These are phyloP conservation scores for Pythium biforme DNA, from an alignment of 352 stramenopile species.

Conservation along the genomic window DNA sequence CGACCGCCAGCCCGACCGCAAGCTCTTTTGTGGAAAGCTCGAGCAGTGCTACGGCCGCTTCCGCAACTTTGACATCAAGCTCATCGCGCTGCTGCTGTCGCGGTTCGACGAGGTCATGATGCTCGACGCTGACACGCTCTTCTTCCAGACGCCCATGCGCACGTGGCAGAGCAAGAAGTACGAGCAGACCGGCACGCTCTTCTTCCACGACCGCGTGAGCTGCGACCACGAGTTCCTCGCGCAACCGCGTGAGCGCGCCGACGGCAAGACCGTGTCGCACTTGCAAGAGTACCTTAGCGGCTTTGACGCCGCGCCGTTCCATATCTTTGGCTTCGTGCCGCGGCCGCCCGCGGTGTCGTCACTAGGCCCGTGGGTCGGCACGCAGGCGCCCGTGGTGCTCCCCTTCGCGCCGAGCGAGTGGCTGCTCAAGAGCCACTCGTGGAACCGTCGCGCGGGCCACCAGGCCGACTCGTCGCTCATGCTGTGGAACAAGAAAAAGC, in stretches of 20 bases:
- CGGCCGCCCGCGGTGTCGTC: constrained; percentile 8
- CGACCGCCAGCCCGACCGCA: constrained; percentile 1
- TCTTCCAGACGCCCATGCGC: constrained; percentile 56
- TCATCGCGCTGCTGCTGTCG: constrained; percentile 63
- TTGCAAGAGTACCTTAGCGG: constrained; percentile 40
- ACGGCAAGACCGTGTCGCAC: constrained; percentile 24
- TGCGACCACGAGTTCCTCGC: constrained; percentile 46
- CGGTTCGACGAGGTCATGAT: constrained; percentile 75
- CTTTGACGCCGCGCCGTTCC: constrained; percentile 44
- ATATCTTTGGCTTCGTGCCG: neutral
- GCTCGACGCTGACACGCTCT: constrained; percentile 68
- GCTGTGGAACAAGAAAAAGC: constrained; percentile 68
- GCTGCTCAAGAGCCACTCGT: constrained; percentile 57
- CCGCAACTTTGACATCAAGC: constrained; percentile 65
- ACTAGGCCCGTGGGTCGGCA: constrained; percentile 22
- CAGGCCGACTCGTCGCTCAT: constrained; percentile 78
- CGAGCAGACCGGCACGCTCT: constrained; percentile 52
- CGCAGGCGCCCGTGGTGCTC: constrained; percentile 22
- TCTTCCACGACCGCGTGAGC: constrained; percentile 70
- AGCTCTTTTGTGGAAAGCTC: constrained; percentile 54
- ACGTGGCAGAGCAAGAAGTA: constrained; percentile 58
- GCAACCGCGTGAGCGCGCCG: neutral
- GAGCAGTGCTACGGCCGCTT: constrained; percentile 47
- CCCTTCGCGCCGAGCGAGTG: constrained; percentile 47
- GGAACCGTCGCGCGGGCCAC: constrained; percentile 65